These are phyloP conservation scores for Cyberlindnera meyerae DNA, from an alignment of 805 yeast species.

Conservation along the genomic window DNA sequence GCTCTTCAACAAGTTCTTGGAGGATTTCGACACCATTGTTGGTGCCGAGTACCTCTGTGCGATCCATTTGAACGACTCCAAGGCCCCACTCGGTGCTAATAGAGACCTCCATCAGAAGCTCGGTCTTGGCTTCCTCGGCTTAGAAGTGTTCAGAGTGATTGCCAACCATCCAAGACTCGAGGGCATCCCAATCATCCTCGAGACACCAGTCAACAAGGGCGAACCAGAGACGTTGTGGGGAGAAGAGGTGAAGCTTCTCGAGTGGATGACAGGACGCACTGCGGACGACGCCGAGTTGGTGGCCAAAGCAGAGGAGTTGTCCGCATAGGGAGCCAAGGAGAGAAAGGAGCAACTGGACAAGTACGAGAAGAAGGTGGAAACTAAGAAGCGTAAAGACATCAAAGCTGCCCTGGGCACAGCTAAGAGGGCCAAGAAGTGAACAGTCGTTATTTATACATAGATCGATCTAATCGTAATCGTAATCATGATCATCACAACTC, in stretches of 20 bases:
- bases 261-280: slow-evolving; percentile 65
- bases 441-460: neutral
- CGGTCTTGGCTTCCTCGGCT: slow-evolving; percentile 85
- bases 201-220: slow-evolving; percentile 74
- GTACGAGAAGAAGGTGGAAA: slow-evolving; percentile 12
- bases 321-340: slow-evolving; percentile 58
- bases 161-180: slow-evolving; percentile 63
- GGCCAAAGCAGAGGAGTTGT: slow-evolving; percentile 44
- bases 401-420: slow-evolving; percentile 6
- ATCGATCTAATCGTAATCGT: too few species aligned
- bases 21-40: slow-evolving; percentile 62
- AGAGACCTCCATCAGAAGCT: slow-evolving; percentile 87
- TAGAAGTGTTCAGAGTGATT: slow-evolving; percentile 74
- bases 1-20: slow-evolving; percentile 64
- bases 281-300: slow-evolving; percentile 51
- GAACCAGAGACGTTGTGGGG: slow-evolving; percentile 54
- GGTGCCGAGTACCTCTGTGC: slow-evolving; percentile 76
- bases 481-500: slow-evolving; percentile 11
- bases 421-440: slow-evolving; percentile 8
- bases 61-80: slow-evolving; percentile 89
- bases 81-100: slow-evolving; percentile 86
- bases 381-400: slow-evolving; percentile 8
- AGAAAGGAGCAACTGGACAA: slow-evolving; percentile 32
- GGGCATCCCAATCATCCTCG: slow-evolving; percentile 75
- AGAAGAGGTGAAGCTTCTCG: slow-evolving; percentile 75